Evolutionary conservation across 352 stramenopile genomes (phyloP).

Genomic region (Aphanomyces astaci): DNA sequence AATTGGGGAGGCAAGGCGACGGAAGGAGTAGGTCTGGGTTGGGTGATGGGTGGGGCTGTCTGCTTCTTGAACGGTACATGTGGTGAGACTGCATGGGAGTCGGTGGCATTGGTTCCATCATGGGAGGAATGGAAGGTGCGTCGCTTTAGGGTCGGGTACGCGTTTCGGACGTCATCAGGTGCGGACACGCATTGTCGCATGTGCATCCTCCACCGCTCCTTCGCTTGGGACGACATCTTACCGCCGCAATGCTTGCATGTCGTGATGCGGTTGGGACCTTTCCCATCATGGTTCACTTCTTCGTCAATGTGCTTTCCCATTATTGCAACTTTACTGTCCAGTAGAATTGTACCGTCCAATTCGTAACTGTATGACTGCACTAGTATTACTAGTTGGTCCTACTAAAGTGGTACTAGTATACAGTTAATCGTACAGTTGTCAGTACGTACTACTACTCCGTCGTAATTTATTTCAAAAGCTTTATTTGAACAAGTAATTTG

Average conservation of each 20-base stretch:
- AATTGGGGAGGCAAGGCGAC: too few relatives aligned
- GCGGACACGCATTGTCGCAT: not conserved
- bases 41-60: not conserved
- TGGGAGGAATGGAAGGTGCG: not conserved
- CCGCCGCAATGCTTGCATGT: slow-evolving; percentile 7
- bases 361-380: too few relatives aligned
- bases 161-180: not conserved
- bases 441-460: too few relatives aligned
- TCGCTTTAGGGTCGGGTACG: not conserved
- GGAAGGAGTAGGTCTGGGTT: too few relatives aligned
- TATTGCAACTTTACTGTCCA: slow-evolving; percentile 2
- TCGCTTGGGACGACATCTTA: slow-evolving; percentile 3
- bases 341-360: not conserved
- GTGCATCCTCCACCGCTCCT: slow-evolving; percentile 8
- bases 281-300: not conserved
- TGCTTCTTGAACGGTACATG: not conserved
- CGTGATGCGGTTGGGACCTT: not conserved
- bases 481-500: too few relatives aligned
- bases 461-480: too few relatives aligned
- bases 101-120: not conserved
- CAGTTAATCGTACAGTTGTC: too few relatives aligned
- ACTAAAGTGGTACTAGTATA: too few relatives aligned
- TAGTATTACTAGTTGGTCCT: too few relatives aligned
- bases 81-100: not conserved
- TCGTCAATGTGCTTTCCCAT: not conserved